Evolutionary conservation across 73 alveolate species (phyloP).

Genomic region (Paramecium bursaria): DNA sequence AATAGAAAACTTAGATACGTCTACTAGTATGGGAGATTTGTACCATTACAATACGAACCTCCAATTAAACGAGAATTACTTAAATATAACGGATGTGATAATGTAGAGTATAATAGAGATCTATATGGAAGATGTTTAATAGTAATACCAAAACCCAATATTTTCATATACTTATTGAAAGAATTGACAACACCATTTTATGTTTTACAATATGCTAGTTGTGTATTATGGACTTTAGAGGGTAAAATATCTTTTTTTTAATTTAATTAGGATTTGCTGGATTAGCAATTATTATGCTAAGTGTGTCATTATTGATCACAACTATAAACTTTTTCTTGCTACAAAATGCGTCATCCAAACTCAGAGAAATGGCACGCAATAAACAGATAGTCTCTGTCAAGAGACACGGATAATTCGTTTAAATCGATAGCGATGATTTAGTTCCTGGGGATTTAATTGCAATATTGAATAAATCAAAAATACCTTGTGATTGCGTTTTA

Average conservation of each 20-base stretch:
- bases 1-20: too few relatives aligned
- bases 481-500: slow-evolving; percentile 84
- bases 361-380: slow-evolving; percentile 53
- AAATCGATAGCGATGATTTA: slow-evolving; percentile 47
- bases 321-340: slow-evolving; percentile 53
- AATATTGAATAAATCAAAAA: slow-evolving; percentile 57
- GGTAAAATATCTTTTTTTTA: slow-evolving; percentile 2
- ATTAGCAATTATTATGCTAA: slow-evolving; percentile 33
- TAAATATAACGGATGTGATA: too few relatives aligned
- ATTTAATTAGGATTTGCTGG: neutral
- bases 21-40: too few relatives aligned
- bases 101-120: too few relatives aligned
- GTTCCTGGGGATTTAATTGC: slow-evolving; percentile 66
- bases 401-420: neutral
- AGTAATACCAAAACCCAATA: slow-evolving; percentile 55
- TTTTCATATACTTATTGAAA: slow-evolving; percentile 40
- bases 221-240: slow-evolving; percentile 50
- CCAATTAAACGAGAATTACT: too few relatives aligned
- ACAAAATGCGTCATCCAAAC: slow-evolving; percentile 34
- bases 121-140: slow-evolving; percentile 58
- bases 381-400: slow-evolving; percentile 30
- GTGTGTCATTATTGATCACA: slow-evolving; percentile 54
- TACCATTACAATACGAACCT: too few relatives aligned
- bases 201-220: slow-evolving; percentile 38
- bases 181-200: slow-evolving; percentile 68